Evolutionary conservation across 371 early-diverging fungal genomes (phyloP).

Genomic region (Rhizopus delemar): DNA sequence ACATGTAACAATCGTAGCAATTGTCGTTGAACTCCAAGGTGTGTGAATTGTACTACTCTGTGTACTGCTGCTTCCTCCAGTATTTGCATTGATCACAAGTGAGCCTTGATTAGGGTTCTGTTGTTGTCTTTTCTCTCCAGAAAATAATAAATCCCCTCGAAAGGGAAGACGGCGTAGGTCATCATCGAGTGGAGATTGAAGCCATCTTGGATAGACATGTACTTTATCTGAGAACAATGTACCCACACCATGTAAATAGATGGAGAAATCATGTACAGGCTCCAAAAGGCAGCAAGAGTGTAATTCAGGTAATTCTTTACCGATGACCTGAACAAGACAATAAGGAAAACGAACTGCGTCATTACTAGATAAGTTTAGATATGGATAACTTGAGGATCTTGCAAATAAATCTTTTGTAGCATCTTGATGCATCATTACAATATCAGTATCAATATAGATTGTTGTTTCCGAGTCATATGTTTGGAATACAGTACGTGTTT

Average conservation of each 20-base stretch:
- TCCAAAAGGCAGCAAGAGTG: conserved; percentile 1
- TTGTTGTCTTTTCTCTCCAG: not conserved
- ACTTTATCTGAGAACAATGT: conserved; percentile 11
- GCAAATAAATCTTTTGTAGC: not conserved
- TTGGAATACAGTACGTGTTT: conserved; percentile 19
- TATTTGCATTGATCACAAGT: not conserved
- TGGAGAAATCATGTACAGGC: conserved; percentile 16
- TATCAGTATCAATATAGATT: conserved; percentile 24
- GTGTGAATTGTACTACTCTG: not conserved
- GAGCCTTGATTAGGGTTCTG: not conserved
- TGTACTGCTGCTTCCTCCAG: conserved; percentile 3
- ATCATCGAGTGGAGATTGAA: not conserved
- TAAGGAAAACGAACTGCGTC: conserved; percentile 18
- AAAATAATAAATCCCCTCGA: not conserved
- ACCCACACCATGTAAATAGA: conserved; percentile 24
- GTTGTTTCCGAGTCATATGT: conserved; percentile 4
- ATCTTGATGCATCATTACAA: conserved; percentile 15
- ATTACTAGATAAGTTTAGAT: not conserved
- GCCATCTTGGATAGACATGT: conserved; percentile 18
- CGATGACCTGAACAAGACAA: conserved; percentile 18
- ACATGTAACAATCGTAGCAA: conserved; percentile 20
- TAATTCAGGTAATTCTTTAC: not conserved
- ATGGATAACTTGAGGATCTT: not conserved
- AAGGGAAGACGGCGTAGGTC: conserved; percentile 8
- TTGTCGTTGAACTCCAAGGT: conserved; percentile 13